Evolutionary conservation across 805 yeast species (phyloP).

Genomic region (Saturnispora dispora): DNA sequence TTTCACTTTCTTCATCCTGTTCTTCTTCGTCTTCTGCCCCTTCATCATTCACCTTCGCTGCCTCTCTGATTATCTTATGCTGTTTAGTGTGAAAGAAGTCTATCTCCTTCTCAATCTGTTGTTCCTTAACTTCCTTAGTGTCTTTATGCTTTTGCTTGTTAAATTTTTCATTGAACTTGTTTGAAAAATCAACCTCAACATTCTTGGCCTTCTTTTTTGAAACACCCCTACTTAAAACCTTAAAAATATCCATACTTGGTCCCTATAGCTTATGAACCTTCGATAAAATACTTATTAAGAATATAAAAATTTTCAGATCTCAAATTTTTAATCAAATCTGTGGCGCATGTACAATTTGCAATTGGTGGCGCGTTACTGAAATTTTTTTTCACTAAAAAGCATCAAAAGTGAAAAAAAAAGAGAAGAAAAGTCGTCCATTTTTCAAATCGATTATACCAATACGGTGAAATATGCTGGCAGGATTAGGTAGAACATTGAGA

Average conservation of each 20-base stretch:
- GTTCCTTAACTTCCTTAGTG: slow-evolving; percentile 18
- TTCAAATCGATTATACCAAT: neutral
- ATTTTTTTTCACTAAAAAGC: neutral
- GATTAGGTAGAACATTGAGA: neutral
- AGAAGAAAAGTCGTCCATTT: neutral
- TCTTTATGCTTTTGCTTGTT: slow-evolving; percentile 32
- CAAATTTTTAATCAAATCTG: neutral
- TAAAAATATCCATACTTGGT: slow-evolving; percentile 71
- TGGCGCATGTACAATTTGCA: neutral
- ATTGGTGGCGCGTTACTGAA: neutral
- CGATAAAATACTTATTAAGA: neutral
- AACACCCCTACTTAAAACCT: slow-evolving; percentile 81
- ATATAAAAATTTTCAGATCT: slow-evolving; percentile 4
- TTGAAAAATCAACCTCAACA: slow-evolving; percentile 34
- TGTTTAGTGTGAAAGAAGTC: slow-evolving; percentile 72
- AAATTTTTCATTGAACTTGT: slow-evolving; percentile 20
- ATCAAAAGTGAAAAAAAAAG: neutral
- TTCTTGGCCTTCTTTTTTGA: slow-evolving; percentile 51
- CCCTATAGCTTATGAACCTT: neutral
- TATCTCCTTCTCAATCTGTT: slow-evolving; percentile 57
- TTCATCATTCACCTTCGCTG: slow-evolving; percentile 23
- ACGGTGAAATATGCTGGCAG: neutral
- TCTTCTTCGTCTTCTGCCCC: slow-evolving; percentile 25
- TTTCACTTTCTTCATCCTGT: slow-evolving; percentile 11
- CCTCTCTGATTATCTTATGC: slow-evolving; percentile 17